Base-by-base conservation (phyloP, 23 red algal species). In the Gracilaria caudata region DNA sequence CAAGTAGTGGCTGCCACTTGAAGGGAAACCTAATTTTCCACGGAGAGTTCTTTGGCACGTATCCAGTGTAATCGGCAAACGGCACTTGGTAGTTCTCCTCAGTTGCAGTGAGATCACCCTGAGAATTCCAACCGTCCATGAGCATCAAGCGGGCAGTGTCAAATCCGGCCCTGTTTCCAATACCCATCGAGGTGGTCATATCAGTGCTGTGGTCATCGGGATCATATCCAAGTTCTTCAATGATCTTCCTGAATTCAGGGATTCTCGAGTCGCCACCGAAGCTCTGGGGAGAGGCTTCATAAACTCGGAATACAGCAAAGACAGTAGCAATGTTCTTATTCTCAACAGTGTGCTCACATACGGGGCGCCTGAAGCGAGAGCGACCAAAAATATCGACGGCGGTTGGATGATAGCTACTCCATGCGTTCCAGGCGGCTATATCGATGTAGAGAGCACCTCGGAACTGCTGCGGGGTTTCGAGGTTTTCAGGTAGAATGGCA, bases 1-100 rank as follows among this genome's bases (percentile, higher is more conserved):
- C 58, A 34, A 76, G 36, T 10, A 77, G n/a, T 9, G 83, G 83
- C 54, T 87, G 83, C 83, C 83, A 87, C 19, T 34, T 38, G 25
- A 87, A 77, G 3, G 83, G 83, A 25, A 64, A 59, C 32, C 54
- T 40, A 45, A 53, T 78, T 28, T 30, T 26, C 74, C 65, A 71
- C 32, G 65, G 65, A 4, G 13, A 40, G 34, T 86, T 86, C 32
- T 55, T 34, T 13, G 82, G 82, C 8, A 10, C 24, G 64, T 73
- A 86, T 37, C 55, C 54, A 9, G 82, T 73, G 39, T 30, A 36
- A 39, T 86, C 82, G 1, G 65, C 24, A 64, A 64, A 86, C 4
- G 39, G 64, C 17, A 57, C 64, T 9, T 10, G 7, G 40, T 64
- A 86, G 68, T 32, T 24, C 9, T 32, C 25, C 20, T 63, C 16